phyloP scores from a whole-genome alignment of 306 rosid species.

The Erythrophleum fordii region DNA sequence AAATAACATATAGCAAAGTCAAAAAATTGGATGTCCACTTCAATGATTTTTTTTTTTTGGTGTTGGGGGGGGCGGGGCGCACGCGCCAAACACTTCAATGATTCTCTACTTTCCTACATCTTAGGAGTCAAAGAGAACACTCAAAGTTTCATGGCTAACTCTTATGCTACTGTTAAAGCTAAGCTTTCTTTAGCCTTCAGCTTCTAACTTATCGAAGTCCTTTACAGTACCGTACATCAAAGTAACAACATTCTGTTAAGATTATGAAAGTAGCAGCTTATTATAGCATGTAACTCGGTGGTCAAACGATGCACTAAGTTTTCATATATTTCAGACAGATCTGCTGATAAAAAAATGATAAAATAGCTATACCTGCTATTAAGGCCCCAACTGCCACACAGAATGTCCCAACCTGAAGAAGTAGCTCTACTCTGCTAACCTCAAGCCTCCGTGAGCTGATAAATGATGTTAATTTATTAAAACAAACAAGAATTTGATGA shows the following conservation, averaged over 20 bases:
- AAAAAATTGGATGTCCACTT: background rate
- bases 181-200: background rate
- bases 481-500: slow-evolving; percentile 18
- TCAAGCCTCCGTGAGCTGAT: slow-evolving; percentile 95
- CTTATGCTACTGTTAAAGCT: background rate
- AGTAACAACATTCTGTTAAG: background rate
- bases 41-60: background rate
- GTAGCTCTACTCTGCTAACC: slow-evolving; percentile 97
- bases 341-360: background rate
- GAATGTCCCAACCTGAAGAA: slow-evolving; percentile 98
- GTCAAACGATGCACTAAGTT: background rate
- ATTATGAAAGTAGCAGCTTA: background rate
- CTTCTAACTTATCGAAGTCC: background rate
- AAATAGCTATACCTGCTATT: slow-evolving; percentile 68
- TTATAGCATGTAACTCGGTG: background rate
- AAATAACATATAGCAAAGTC: background rate
- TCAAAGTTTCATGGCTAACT: background rate
- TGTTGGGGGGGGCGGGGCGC: no score
- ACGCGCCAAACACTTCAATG: background rate
- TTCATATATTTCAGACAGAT: background rate
- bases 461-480: slow-evolving; percentile 34
- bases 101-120: background rate
- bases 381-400: slow-evolving; percentile 91
- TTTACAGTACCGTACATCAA: background rate
- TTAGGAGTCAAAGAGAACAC: background rate